Evolutionary conservation across 345 rosid genomes (phyloP).

Genomic region (Moringa oleifera): DNA sequence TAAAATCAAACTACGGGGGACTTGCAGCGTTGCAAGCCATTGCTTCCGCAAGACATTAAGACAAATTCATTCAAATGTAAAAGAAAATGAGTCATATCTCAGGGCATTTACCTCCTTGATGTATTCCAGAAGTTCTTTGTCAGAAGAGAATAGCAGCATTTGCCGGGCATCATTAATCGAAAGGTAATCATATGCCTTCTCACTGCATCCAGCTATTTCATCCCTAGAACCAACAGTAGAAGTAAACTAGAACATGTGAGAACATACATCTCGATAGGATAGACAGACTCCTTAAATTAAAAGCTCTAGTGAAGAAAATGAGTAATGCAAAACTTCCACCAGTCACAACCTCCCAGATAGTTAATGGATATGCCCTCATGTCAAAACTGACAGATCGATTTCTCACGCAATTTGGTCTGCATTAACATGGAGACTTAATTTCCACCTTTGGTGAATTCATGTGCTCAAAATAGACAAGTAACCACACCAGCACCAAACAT

Average conservation of each 20-base stretch:
- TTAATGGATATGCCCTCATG: background rate
- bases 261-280: background rate
- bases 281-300: background rate
- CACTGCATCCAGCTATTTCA: slow-evolving; percentile 98
- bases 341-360: background rate
- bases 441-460: too few relatives aligned
- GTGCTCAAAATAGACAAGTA: too few relatives aligned
- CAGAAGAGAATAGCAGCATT: slow-evolving; percentile 80
- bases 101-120: slow-evolving; percentile 56
- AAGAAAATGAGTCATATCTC: background rate
- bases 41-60: background rate
- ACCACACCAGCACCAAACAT: background rate
- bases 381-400: too few relatives aligned
- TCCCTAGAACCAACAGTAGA: slow-evolving; percentile 40
- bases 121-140: slow-evolving; percentile 64
- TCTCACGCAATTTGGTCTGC: background rate
- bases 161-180: slow-evolving; percentile 61
- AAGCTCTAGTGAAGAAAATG: background rate
- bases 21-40: background rate
- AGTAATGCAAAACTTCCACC: background rate
- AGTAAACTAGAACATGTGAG: background rate
- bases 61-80: background rate
- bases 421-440: background rate
- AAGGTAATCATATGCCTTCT: slow-evolving; percentile 93
- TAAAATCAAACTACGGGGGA: background rate